Evolutionary conservation across 106 monocot species (phyloP), one percentile per base, ranked within the genome.

Genomic region (Apostasia shenzhenica): DNA sequence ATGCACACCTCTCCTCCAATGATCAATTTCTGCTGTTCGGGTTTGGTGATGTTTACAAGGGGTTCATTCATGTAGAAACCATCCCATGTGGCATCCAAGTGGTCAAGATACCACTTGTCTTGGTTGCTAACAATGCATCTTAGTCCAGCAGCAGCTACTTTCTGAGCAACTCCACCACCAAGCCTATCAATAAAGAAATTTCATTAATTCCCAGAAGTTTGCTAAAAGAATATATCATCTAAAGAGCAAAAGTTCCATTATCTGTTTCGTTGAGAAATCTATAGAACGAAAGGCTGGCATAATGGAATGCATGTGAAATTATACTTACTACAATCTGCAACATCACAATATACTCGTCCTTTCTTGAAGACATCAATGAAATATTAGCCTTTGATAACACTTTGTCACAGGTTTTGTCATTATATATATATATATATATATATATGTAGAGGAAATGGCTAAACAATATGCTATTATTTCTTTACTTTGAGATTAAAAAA

Each of bases 91-190:
- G 82, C 76, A 56, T 86, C 86, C 74, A 95, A 68, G 66, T 95
- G 95, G 70, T 95, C 95, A 61, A 95, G 75, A 77, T 95, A 95
- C 95, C 95, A 95, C 45, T 73, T 81, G 59, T 86, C 83, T 76
- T 95, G 91, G 73, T 91, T 91, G 81, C 95, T 95, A 41, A 95
- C 91, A 68, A 95, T 88, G 86, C 95, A 95, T 72, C 95, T 84
- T 41, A 91, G 60, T 13, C 95, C 95, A 11, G 88, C 76, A 14
- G 79, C 86, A 62, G 79, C 84, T 55, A 84, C 95, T 63, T 76
- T 82, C 41, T 75, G 77, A 51, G 88, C 88, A 67, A 95, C 88
- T 45, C 86, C 88, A 49, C 67, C 81, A 53, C 81, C 82, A 68
- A 95, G 88, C 95, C 95, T 95, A 5, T 2, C 8, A 49, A 6